These are phyloP conservation scores for Teratosphaeria epicoccoides DNA, from an alignment of 2,329 filamentous ascomycete genomes.

Conservation along the genomic window DNA sequence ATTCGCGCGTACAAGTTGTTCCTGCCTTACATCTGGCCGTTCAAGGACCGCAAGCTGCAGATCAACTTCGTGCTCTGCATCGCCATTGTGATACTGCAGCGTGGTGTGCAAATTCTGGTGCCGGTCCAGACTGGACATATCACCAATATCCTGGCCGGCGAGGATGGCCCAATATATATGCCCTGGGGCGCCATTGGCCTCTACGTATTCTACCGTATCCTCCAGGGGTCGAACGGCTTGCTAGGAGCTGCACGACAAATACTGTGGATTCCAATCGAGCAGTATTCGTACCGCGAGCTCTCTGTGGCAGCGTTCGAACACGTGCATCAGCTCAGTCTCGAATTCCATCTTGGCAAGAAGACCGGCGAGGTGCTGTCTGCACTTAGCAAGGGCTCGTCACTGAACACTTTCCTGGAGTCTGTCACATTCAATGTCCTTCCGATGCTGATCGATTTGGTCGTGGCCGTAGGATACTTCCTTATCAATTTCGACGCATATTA, in stretches of 20 bases:
- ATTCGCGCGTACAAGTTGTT: slow-evolving; percentile 84
- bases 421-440: slow-evolving; percentile 92
- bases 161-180: slow-evolving; percentile 43
- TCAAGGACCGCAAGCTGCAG: slow-evolving; percentile 65
- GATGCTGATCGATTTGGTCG: slow-evolving; percentile 80
- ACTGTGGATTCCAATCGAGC: slow-evolving; percentile 92
- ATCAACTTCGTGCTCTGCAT: slow-evolving; percentile 75
- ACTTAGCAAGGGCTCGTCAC: slow-evolving; percentile 87
- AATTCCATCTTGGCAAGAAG: slow-evolving; percentile 93
- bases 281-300: slow-evolving; percentile 90
- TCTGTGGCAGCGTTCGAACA: slow-evolving; percentile 96
- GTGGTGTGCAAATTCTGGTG: slow-evolving; percentile 75
- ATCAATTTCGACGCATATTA: slow-evolving; percentile 77
- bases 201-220: slow-evolving; percentile 65
- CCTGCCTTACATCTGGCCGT: slow-evolving; percentile 94
- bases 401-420: slow-evolving; percentile 94
- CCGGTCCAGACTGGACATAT: slow-evolving; percentile 72
- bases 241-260: slow-evolving; percentile 72
- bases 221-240: slow-evolving; percentile 82
- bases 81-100: slow-evolving; percentile 64
- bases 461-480: slow-evolving; percentile 75
- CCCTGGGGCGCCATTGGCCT: slow-evolving; percentile 66
- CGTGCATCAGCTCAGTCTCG: slow-evolving; percentile 85
- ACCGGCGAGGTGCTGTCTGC: slow-evolving; percentile 94
- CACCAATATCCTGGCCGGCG: slow-evolving; percentile 58